These are phyloP conservation scores for Neofusicoccum kwambonambiense DNA, from an alignment of 2,329 filamentous ascomycete species.

Conservation along the genomic window DNA sequence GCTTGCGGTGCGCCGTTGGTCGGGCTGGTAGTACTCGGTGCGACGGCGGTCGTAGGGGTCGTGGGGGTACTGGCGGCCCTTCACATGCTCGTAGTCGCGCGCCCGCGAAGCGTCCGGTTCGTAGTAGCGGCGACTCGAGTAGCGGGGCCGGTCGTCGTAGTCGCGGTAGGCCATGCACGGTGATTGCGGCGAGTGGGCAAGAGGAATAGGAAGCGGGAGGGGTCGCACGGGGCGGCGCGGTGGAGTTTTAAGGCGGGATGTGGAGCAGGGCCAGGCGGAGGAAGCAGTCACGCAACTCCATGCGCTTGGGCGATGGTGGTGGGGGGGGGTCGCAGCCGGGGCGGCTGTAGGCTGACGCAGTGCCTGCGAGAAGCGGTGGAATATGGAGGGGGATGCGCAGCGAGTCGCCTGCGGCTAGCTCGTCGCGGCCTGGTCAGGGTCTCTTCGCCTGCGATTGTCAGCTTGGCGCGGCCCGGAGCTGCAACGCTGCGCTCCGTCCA, in stretches of 20 bases:
- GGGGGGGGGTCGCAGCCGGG: conserved; percentile 3
- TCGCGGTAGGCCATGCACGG: conserved; percentile 17
- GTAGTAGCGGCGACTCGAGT: conserved; percentile 17
- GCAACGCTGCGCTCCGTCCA: background rate
- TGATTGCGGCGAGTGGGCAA: background rate
- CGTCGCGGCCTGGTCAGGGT: conserved; percentile 1
- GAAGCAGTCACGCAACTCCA: conserved; percentile 9
- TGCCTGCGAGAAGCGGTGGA: conserved; percentile 4
- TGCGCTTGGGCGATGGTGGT: conserved; percentile 5
- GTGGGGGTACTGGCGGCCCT: background rate
- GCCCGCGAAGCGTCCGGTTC: conserved; percentile 15
- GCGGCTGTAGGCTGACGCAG: conserved; percentile 14
- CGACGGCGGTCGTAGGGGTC: conserved; percentile 6
- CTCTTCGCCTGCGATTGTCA: background rate
- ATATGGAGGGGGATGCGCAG: background rate
- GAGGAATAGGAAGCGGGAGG: background rate
- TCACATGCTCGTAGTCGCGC: conserved; percentile 15
- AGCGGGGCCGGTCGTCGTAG: conserved; percentile 10
- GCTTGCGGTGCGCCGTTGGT: background rate
- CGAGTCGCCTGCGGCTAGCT: background rate
- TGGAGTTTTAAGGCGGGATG: conserved; percentile 6
- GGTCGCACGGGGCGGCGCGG: background rate
- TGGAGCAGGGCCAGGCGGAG: conserved; percentile 2
- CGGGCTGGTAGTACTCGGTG: background rate
- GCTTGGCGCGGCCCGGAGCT: background rate